A percentile compares a stretch with the other conserved stretches of the same genome.
phyloP scores from a whole-genome alignment of 257 asterid species.

The Solanum rostratum region DNA sequence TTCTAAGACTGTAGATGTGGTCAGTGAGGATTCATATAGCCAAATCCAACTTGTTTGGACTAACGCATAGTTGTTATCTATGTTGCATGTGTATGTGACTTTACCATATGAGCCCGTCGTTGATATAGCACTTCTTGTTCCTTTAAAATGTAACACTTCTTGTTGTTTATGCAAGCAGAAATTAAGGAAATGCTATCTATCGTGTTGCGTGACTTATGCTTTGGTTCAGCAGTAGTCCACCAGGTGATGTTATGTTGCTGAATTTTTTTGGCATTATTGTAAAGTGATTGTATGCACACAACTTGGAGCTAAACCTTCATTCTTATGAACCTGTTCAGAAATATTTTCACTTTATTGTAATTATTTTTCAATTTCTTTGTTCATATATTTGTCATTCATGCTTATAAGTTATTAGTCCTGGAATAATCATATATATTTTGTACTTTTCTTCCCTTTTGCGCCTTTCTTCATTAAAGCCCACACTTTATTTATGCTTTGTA shows the following conservation, averaged over 20 bases:
- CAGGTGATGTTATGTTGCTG: constrained; percentile 46
- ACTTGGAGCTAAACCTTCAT: background rate
- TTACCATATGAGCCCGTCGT: background rate
- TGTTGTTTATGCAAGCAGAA: constrained; percentile 38
- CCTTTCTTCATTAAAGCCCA: no score
- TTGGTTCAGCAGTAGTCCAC: constrained; percentile 83
- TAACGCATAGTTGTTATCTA: background rate
- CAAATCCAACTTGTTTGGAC: background rate
- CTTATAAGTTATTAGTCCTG: no score
- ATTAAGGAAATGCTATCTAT: constrained; percentile 73
- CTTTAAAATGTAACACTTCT: background rate
- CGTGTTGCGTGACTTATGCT: constrained; percentile 71
- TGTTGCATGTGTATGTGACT: background rate
- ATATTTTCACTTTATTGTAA: background rate
- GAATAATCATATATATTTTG: no score
- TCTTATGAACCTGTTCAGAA: background rate
- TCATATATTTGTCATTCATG: no score
- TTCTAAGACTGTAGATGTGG: background rate
- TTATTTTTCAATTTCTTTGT: no score
- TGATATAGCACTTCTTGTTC: background rate
- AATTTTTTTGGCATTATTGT: background rate
- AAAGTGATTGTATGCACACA: background rate
- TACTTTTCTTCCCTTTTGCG: no score
- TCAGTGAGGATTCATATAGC: background rate
- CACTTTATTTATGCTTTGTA: no score